Base-by-base conservation (phyloP, 148 eudicot species). In the Silene uniflora region DNA sequence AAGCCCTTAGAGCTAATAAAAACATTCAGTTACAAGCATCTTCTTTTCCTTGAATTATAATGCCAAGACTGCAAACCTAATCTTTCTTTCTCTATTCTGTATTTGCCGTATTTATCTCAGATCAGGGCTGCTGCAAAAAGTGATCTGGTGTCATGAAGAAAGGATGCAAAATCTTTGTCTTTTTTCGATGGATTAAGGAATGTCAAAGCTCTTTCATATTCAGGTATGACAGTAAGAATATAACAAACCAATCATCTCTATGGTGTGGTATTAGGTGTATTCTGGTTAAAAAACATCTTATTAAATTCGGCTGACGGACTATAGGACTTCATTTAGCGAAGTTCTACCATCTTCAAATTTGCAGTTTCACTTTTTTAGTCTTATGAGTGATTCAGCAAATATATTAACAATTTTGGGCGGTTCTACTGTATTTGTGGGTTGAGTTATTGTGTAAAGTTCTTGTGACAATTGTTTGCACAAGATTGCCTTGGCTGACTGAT, bases 131-230 rank as follows among this genome's bases (percentile, higher is more conserved):
- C 84, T 73, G 91, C 96, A 24, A 83, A 44, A 76, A 91, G 83
- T 68, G 98, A 94, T 67, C 98, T 39, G 92, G 87, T 82, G 87
- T 90, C 22, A 88, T 94, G 97, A 91, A 91, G 64, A 94, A 94
- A 84, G 97, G 97, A 71, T 84, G 82, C 58, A 85, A 80, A 82
- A 91, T 97, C 24, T 90, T 91, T 81, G 93, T 94, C 27, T 94
- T 96, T 39, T 90, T 85, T 94, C 66, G 89, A 91, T 77, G 98
- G 96, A 71, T 94, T 73, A 94, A 90, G 80, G 95, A 94, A 83
- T 97, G 91, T 77, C 95, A 85, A 54, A 90, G 96, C 81, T 80
- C 89, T 61, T 90, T 72, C 81, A 94, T 94, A 69, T 90, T 91
- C 84, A 86, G 93, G 98, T 67, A 23, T 39, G 52, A 16, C 32